These are phyloP conservation scores for Sclerotinia nivalis DNA, from an alignment of 2,329 filamentous ascomycete species.

Conservation along the genomic window DNA sequence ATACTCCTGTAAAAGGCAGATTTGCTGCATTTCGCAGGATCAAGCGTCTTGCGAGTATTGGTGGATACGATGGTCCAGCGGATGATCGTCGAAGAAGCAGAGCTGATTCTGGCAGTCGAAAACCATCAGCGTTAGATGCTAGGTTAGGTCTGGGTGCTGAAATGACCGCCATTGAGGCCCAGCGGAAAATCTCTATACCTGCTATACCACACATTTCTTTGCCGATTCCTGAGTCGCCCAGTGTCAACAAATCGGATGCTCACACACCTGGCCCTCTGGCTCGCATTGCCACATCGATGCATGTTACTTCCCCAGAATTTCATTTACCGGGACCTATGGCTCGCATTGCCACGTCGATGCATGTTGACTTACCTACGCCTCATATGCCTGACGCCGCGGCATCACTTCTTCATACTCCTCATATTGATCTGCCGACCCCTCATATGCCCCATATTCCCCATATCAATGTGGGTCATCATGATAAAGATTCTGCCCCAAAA, in stretches of 20 bases:
- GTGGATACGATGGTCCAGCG: slow-evolving; percentile 19
- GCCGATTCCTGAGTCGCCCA: neutral
- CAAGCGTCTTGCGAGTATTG: slow-evolving; percentile 16
- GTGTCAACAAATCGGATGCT: no score
- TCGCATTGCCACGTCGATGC: neutral
- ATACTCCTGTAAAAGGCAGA: slow-evolving; percentile 19
- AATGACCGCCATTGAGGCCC: neutral
- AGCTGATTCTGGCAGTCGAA: neutral
- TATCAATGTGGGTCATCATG: neutral
- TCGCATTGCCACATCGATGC: neutral
- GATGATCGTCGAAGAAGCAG: neutral
- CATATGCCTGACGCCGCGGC: neutral
- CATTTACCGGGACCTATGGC: neutral
- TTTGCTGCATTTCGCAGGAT: slow-evolving; percentile 18
- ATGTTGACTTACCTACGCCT: neutral
- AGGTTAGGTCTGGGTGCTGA: slow-evolving; percentile 8
- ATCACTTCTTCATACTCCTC: slow-evolving; percentile 12
- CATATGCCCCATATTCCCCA: slow-evolving; percentile 8
- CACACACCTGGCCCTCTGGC: neutral
- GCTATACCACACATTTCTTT: neutral
- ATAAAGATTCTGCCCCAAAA: neutral
- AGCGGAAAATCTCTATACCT: slow-evolving; percentile 12
- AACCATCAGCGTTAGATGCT: slow-evolving; percentile 1
- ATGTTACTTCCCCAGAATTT: neutral
- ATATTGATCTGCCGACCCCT: neutral